Percentiles rank a stretch among this genome's conserved stretches.
These are phyloP conservation scores for Zygotorulaspora florentina DNA, from an alignment of 805 yeast species.

Conservation along the genomic window DNA sequence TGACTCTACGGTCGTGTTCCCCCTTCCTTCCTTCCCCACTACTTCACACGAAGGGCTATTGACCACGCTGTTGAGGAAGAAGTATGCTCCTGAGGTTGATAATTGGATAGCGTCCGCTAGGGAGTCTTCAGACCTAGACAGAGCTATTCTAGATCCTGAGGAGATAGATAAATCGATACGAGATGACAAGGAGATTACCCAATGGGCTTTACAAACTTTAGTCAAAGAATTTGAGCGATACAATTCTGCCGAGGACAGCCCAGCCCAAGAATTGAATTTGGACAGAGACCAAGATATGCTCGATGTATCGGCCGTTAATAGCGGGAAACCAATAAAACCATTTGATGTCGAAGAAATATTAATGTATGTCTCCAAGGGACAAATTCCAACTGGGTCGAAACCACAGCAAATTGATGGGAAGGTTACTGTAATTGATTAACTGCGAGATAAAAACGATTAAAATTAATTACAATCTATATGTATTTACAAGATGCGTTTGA, in stretches of 20 bases:
- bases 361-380: slow-evolving; percentile 46
- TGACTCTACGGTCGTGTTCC: slow-evolving; percentile 70
- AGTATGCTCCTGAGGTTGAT: slow-evolving; percentile 84
- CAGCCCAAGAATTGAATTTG: slow-evolving; percentile 38
- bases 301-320: slow-evolving; percentile 15
- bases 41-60: slow-evolving; percentile 77
- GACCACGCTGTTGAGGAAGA: slow-evolving; percentile 81
- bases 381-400: slow-evolving; percentile 4
- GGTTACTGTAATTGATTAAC: slow-evolving; percentile 8
- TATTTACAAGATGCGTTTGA: slow-evolving; percentile 7
- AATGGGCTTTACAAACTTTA: slow-evolving; percentile 59
- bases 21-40: slow-evolving; percentile 80
- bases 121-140: slow-evolving; percentile 32
- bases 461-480: slow-evolving; percentile 1
- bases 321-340: slow-evolving; percentile 27
- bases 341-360: slow-evolving; percentile 40
- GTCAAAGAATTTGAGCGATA: slow-evolving; percentile 53
- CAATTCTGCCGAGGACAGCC: slow-evolving; percentile 53
- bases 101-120: slow-evolving; percentile 66
- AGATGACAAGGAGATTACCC: slow-evolving; percentile 62
- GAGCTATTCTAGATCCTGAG: slow-evolving; percentile 24
- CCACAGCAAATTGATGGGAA: neutral
- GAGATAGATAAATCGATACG: slow-evolving; percentile 26
- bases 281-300: slow-evolving; percentile 11
- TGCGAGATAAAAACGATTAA: neutral